Conservation (phyloP, 2,329 filamentous ascomycete genomes). For the Penicillium italicum region DNA sequence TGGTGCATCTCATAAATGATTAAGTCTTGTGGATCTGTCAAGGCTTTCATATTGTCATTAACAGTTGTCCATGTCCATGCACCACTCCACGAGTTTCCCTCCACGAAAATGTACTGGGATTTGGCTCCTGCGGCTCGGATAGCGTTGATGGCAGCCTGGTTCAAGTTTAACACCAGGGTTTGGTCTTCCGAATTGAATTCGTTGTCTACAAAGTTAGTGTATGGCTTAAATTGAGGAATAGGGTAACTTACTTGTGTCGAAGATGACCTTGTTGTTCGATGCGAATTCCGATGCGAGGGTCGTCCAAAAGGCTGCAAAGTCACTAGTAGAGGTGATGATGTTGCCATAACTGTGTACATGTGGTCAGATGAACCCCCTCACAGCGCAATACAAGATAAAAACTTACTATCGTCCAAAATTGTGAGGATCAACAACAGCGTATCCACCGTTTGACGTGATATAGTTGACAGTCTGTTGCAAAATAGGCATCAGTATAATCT, state of each 20-base stretch:
- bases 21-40: constrained; percentile 53
- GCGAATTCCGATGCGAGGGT: constrained; percentile 54
- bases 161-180: constrained; percentile 55
- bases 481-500: not conserved
- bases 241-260: constrained; percentile 52
- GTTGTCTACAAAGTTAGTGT: constrained; percentile 46
- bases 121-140: constrained; percentile 59
- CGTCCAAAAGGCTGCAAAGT: constrained; percentile 57
- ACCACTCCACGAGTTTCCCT: constrained; percentile 50
- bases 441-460: constrained; percentile 46
- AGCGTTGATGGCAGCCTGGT: constrained; percentile 62
- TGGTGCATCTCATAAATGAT: constrained; percentile 62
- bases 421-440: constrained; percentile 58
- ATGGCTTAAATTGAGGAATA: too few relatives aligned
- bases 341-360: constrained; percentile 13
- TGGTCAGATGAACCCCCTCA: not conserved
- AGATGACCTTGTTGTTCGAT: constrained; percentile 56
- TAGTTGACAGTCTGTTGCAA: constrained; percentile 31
- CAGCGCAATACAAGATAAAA: not conserved
- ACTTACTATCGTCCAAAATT: constrained; percentile 50
- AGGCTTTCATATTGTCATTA: constrained; percentile 44
- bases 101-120: constrained; percentile 56
- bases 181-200: constrained; percentile 64
- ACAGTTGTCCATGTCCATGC: constrained; percentile 50
- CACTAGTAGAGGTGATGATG: constrained; percentile 52